Percentiles rank a stretch among this genome's conserved stretches.
Conservation (phyloP, 768 basidiomycete genomes). For the Rubroboletus satanas region DNA sequence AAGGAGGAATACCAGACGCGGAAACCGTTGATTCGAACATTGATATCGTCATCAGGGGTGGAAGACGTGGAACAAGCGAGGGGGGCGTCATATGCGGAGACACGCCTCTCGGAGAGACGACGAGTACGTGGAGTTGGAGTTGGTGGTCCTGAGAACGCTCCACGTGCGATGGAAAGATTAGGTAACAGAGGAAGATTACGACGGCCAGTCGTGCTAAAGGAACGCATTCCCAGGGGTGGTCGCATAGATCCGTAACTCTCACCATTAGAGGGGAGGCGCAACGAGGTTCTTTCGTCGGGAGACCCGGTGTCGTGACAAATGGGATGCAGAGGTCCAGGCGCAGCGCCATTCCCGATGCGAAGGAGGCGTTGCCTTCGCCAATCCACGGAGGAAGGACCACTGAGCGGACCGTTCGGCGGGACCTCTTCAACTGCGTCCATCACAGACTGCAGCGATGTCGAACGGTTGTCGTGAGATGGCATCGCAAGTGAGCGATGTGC, state of each 20-base stretch:
- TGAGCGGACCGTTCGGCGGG: conserved; percentile 35
- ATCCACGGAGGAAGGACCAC: conserved; percentile 52
- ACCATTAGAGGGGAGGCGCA: conserved; percentile 29
- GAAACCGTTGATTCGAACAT: conserved; percentile 76
- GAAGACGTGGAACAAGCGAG: conserved; percentile 31
- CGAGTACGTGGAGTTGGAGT: conserved; percentile 35
- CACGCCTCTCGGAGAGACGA: conserved; percentile 50
- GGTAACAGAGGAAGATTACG: conserved; percentile 39
- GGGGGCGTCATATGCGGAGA: conserved; percentile 68
- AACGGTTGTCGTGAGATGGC: conserved; percentile 16
- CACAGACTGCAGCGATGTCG: conserved; percentile 20
- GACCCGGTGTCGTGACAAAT: background rate
- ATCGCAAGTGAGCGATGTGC: conserved; percentile 5
- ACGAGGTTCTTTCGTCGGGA: conserved; percentile 34
- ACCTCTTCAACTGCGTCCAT: conserved; percentile 5
- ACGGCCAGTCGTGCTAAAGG: conserved; percentile 28
- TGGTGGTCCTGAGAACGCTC: conserved; percentile 36
- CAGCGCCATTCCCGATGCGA: conserved; percentile 39
- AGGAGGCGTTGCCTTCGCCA: conserved; percentile 62
- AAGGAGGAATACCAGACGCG: conserved; percentile 85
- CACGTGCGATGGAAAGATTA: conserved; percentile 27
- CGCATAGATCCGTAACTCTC: conserved; percentile 58
- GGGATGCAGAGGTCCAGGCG: background rate
- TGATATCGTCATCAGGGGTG: conserved; percentile 43
- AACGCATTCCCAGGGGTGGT: conserved; percentile 26